Evolutionary conservation across 345 rosid genomes (phyloP), one percentile per base, ranked within the genome.

Genomic region (Salix brachista): DNA sequence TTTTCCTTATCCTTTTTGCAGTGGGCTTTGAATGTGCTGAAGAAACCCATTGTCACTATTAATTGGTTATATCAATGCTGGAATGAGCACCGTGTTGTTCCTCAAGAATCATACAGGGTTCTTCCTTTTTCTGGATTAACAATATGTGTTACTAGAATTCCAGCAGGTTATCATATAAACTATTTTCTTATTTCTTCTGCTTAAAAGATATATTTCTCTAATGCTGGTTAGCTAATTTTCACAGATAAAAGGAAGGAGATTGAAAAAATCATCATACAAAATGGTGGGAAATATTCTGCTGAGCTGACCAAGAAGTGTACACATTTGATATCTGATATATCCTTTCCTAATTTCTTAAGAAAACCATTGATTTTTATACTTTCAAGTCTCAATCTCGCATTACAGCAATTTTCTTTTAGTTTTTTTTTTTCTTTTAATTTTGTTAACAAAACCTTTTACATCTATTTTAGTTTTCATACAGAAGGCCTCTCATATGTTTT

Each of bases 71-170:
- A 81, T 80, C 97, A 89, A 74, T 96, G 99, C 79, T 91, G 94
- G 92, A 88, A 37, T 76, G 99, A 96, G 86, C 99, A 96, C 71
- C 99, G 96, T 69, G 87, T 93, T 81, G 98, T 95, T 80, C 91
- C 99, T 73, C 97, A 88, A 78, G 98, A 93, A 77, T 76, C 89
- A n/a, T 90, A 84, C 86, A 89, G 86, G 86, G 90, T 93, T 88
- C 98, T 88, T 83, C 96, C 99, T 34, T 96, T 96, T 82, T 83
- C 86, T 78, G 99, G 99, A 78, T 87, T 96, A 83, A 85, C 85
- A 42, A 91, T 96, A 69, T 89, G 88, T 75, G 96, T 96, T 75
- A 91, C 99, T n/a, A 83, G 87, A 85, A 79, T 91, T 79, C 84
- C 85, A 65, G 84, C 92, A 90, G 98, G 98, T 93, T 77, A 79